Percentiles rank a stretch among this genome's conserved stretches.
Conservation (phyloP, 2,329 filamentous ascomycete species). For the Boeremia lycopersici region DNA sequence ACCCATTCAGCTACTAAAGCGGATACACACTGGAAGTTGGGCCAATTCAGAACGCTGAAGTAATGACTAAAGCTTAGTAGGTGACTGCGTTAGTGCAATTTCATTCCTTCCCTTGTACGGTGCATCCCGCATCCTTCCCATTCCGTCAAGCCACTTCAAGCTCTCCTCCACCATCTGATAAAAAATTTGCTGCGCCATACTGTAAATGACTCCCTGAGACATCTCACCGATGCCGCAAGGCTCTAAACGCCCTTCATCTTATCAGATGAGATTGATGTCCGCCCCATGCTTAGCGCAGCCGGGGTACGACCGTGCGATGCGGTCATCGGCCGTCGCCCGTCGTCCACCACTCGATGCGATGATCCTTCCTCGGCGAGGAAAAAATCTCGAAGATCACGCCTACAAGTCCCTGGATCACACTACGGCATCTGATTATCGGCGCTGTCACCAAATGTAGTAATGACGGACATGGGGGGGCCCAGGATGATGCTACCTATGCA, state of each 20-base stretch:
- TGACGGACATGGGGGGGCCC: conserved; percentile 9
- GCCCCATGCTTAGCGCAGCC: conserved; percentile 10
- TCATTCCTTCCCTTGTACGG: neutral
- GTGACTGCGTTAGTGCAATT: neutral
- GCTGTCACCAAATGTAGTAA: conserved; percentile 25
- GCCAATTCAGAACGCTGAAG: neutral
- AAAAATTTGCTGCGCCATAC: conserved; percentile 21
- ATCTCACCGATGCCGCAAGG: conserved; percentile 25
- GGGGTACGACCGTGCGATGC: conserved; percentile 17
- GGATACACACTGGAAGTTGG: too few relatives aligned
- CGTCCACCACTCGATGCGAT: conserved; percentile 16
- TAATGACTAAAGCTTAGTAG: neutral
- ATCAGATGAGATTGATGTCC: conserved; percentile 35
- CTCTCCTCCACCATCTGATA: conserved; percentile 29
- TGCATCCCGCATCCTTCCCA: conserved; percentile 17
- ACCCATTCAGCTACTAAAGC: too few relatives aligned
- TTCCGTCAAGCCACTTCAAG: conserved; percentile 12
- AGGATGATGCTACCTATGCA: conserved; percentile 13
- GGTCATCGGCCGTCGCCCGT: conserved; percentile 17
- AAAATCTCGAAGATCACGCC: conserved; percentile 20
- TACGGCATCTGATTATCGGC: conserved; percentile 21
- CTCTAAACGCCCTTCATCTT: conserved; percentile 22
- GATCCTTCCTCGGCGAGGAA: conserved; percentile 22
- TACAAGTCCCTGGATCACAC: conserved; percentile 1
- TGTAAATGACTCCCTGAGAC: neutral